These are phyloP conservation scores for Diphasiastrum complanatum DNA, from an alignment of 83 land plant species.

Conservation along the genomic window DNA sequence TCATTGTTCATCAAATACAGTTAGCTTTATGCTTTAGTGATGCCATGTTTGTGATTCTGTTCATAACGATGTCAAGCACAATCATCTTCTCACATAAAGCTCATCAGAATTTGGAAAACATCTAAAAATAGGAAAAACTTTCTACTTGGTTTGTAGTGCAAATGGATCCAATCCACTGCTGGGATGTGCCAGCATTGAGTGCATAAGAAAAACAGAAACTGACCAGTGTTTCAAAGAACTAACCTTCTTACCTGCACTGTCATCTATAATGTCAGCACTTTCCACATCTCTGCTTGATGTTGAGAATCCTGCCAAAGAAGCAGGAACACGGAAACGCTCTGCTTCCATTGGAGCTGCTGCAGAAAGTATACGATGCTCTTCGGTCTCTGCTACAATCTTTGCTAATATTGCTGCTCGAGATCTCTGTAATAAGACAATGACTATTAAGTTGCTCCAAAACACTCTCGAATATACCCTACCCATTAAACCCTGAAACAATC, in stretches of 20 bases:
- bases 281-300: conserved; percentile 11
- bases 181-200: too few species aligned
- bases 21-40: too few species aligned
- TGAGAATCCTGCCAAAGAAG: conserved; percentile 12
- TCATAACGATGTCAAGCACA: too few species aligned
- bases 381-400: conserved; percentile 15
- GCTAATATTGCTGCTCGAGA: conserved; percentile 8
- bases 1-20: too few species aligned
- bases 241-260: conserved; percentile 39
- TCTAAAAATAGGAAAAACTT: too few species aligned
- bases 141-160: too few species aligned
- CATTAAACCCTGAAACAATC: neutral
- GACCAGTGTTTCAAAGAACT: neutral
- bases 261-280: conserved; percentile 7
- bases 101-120: too few species aligned
- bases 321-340: conserved; percentile 39
- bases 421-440: conserved; percentile 17
- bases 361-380: conserved; percentile 33
- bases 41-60: too few species aligned
- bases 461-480: too few species aligned
- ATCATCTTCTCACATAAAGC: too few species aligned
- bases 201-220: neutral
- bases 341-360: conserved; percentile 44
- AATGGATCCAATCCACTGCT: too few species aligned
- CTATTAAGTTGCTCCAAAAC: too few species aligned